Base-by-base conservation (phyloP, 176 grass and related monocot genomes). In the Thinopyrum elongatum region DNA sequence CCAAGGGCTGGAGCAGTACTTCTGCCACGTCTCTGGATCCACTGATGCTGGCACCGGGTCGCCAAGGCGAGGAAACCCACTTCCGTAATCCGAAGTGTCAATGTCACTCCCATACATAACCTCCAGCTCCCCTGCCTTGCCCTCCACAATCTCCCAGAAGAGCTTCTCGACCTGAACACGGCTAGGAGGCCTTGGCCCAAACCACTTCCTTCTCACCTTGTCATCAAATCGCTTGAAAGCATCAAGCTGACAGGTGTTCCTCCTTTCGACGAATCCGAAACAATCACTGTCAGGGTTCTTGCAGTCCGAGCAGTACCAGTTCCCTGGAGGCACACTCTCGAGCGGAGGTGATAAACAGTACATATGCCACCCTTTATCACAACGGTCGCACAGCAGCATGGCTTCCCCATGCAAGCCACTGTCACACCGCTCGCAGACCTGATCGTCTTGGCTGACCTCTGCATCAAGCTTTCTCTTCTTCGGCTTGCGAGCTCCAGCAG, bases 141-240 rank as follows among this genome's bases (percentile, higher is more conserved):
- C 95, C 80, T 98, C 95, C 29, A 98, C 95, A 78, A 98, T 98
- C 60, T 98, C 95, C 93, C 95, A 98, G 62, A 98, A 95, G 64
- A 86, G 90, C 84, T 93, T 98, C 85, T 98, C 95, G 11, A 98
- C 86, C 83, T 98, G 93, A 86, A 86, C 74, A 72, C 80, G 80
- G 55, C 86, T 89, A 10, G 87, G 76, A 63, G 22, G 88, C 88
- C 65, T 93, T 74, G 85, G 91, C 67, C 95, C 95, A 42, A 98
- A 92, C 93, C 93, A 98, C 82, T 87, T 95, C 88, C 88, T 95
- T 51, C 86, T 91, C 42, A 92, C 80, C 86, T 87, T 84, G 26
- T 98, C 93, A 5, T 98, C 91, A 70, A 92, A 87, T 31, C 89
- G 87, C 83, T 25, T 86, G 41, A 98, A 98, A 30, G 73, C 70